A percentile compares a stretch with the other conserved stretches of the same genome.
Conservation (phyloP, 2,329 filamentous ascomycete species). For the Nakataea oryzae region DNA sequence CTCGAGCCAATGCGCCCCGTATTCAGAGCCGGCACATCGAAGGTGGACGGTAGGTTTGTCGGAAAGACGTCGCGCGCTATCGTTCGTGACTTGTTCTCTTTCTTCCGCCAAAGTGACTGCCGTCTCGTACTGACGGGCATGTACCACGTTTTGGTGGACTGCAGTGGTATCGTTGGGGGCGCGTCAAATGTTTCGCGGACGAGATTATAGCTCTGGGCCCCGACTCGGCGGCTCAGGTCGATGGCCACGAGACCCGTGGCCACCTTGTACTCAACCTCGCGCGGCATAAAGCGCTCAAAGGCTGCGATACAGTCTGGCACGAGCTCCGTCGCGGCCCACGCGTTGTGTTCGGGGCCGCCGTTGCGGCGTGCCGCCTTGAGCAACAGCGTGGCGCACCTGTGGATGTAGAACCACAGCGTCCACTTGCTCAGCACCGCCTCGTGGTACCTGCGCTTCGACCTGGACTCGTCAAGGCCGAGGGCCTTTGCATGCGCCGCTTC, state of each 20-base stretch:
- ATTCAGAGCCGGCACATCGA: not conserved
- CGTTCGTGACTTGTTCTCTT: not conserved
- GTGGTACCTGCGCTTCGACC: constrained; percentile 12
- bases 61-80: not conserved
- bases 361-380: constrained; percentile 8
- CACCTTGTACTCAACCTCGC: constrained; percentile 22
- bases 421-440: constrained; percentile 16
- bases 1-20: not conserved
- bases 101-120: not conserved
- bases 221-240: constrained; percentile 7
- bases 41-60: not conserved
- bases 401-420: constrained; percentile 20
- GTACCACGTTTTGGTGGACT: not conserved
- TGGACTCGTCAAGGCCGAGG: constrained; percentile 11
- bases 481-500: constrained; percentile 15
- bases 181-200: not conserved
- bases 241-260: constrained; percentile 28
- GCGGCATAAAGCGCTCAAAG: constrained; percentile 34
- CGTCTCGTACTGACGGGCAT: not conserved
- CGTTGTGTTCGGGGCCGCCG: constrained; percentile 6
- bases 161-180: not conserved
- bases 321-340: constrained; percentile 8
- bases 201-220: not conserved
- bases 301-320: constrained; percentile 34
- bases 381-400: constrained; percentile 15